phyloP scores from a whole-genome alignment of 495 filamentous ascomycete species.

The Neurospora sp. region DNA sequence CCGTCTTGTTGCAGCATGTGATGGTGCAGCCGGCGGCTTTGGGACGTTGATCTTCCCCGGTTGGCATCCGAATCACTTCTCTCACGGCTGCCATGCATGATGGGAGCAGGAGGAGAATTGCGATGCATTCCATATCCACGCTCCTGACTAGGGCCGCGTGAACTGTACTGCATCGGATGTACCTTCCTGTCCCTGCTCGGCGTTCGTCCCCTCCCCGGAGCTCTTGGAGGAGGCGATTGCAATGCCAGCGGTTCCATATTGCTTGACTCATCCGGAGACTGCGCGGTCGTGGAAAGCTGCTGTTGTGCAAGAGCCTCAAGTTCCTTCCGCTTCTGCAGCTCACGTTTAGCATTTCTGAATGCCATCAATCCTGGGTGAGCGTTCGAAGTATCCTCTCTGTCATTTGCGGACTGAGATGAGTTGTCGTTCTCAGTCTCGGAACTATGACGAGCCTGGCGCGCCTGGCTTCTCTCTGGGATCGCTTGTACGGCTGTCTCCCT shows the following conservation, averaged over 20 bases:
- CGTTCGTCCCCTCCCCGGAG: conserved; percentile 25
- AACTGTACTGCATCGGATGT: conserved; percentile 31
- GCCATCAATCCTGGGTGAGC: conserved; percentile 33
- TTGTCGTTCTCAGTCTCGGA: conserved; percentile 10
- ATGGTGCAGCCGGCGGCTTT: conserved; percentile 37
- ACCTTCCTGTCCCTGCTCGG: conserved; percentile 37
- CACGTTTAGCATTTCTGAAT: conserved; percentile 43
- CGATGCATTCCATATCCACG: conserved; percentile 9
- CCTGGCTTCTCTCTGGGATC: conserved; percentile 33
- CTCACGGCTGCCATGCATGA: conserved; percentile 37
- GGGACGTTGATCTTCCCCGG: conserved; percentile 36
- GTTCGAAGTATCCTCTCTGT: conserved; percentile 22
- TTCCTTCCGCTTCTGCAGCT: conserved; percentile 43
- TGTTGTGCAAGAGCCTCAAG: conserved; percentile 28
- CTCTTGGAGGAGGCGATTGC: conserved; percentile 20
- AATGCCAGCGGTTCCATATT: conserved; percentile 10
- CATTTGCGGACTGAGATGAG: conserved; percentile 7
- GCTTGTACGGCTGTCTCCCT: conserved; percentile 19
- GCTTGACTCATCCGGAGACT: conserved; percentile 8
- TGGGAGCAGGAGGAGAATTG: conserved; percentile 17
- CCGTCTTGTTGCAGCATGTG: conserved; percentile 35
- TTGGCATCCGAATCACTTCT: conserved; percentile 53
- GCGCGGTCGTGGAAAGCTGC: conserved; percentile 18
- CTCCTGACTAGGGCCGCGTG: conserved; percentile 32
- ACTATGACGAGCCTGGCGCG: conserved; percentile 21